Evolutionary conservation across 164 flowering plant genomes (phyloP), one percentile per base, ranked within the genome.

Genomic region (Cinnamomum micranthum): DNA sequence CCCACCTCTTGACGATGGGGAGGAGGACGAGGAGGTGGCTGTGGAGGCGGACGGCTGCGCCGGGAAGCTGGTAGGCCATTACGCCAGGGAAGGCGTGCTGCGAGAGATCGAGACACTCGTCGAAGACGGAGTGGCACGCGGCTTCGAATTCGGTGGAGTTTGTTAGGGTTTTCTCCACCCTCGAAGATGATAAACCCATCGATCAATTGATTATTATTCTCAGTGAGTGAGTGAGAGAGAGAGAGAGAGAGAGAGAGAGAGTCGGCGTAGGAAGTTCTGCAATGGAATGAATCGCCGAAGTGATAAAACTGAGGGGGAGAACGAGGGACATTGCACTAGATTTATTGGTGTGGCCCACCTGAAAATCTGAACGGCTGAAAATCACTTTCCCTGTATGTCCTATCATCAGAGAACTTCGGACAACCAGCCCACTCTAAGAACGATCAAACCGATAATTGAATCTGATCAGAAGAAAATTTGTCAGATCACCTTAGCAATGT

Each of bases 51-150:
- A 58, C 35, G 73, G 92, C 41, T 77, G 98, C 92, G 76, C 84
- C 75, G 82, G 71, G 17, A 80, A 94, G 97, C 69, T 94, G 98
- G 87, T 94, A 94, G 15, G 89, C 94, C 35, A 82, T 81, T 74
- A 94, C 80, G 58, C 93, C 94, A 2, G 82, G 69, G 77, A 90
- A 89, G 68, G 90, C 89, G 85, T 87, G 95, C 78, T 92, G 92
- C 20, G 90, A 70, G 0, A 89, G 87, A 60, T 84, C 50, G 58
- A 91, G 82, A 75, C 85, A 86, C 51, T 86, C 79, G 23, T 80
- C 25, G 89, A 67, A 94, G 74, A 81, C 84, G 11, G 90, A 77
- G 76, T 79, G 72, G 84, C 89, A 88, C 19, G 94, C 88, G 12
- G 86, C 76, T 80, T 75, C 68, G 81, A 94, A 90, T 64, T 84